A percentile compares a stretch with the other conserved stretches of the same genome.
These are phyloP conservation scores for Taiozyma onychis DNA, from an alignment of 1,139 yeast genomes.

Conservation along the genomic window DNA sequence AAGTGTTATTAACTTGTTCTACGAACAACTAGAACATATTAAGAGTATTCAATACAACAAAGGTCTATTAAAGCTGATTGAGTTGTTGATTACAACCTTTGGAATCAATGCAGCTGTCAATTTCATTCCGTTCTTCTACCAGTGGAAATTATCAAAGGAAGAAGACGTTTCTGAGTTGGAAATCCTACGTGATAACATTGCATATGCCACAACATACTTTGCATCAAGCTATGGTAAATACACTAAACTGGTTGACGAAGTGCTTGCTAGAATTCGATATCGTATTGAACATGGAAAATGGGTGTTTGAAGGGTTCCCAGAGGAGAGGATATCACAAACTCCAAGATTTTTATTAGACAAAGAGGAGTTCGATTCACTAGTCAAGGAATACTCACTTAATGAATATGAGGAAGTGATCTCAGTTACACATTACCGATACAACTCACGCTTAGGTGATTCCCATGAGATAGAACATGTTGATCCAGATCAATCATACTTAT, in stretches of 20 bases:
- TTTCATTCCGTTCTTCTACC: slow-evolving; percentile 42
- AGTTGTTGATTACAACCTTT: slow-evolving; percentile 30
- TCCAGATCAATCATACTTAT: slow-evolving; percentile 6
- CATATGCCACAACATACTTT: slow-evolving; percentile 12
- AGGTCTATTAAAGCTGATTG: slow-evolving; percentile 28
- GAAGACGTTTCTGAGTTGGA: background rate
- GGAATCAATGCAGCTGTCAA: slow-evolving; percentile 45
- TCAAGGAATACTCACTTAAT: slow-evolving; percentile 5
- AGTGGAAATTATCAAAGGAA: slow-evolving; percentile 33
- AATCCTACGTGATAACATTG: slow-evolving; percentile 18
- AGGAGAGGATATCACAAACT: slow-evolving; percentile 4
- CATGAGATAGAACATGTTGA: slow-evolving; percentile 3
- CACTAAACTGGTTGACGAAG: slow-evolving; percentile 8
- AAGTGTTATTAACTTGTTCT: slow-evolving; percentile 22
- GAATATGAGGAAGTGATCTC: slow-evolving; percentile 16
- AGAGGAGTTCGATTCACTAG: slow-evolving; percentile 3
- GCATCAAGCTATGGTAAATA: slow-evolving; percentile 8
- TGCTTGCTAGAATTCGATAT: slow-evolving; percentile 16
- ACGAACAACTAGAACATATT: slow-evolving; percentile 25
- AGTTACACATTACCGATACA: slow-evolving; percentile 19
- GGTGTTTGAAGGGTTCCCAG: slow-evolving; percentile 12
- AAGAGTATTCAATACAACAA: slow-evolving; percentile 24
- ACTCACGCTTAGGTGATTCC: background rate
- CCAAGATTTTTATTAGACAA: slow-evolving; percentile 9
- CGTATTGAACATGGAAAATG: slow-evolving; percentile 14